These are phyloP conservation scores for Podila minutissima DNA, from an alignment of 192 early-diverging fungal genomes.

Conservation along the genomic window DNA sequence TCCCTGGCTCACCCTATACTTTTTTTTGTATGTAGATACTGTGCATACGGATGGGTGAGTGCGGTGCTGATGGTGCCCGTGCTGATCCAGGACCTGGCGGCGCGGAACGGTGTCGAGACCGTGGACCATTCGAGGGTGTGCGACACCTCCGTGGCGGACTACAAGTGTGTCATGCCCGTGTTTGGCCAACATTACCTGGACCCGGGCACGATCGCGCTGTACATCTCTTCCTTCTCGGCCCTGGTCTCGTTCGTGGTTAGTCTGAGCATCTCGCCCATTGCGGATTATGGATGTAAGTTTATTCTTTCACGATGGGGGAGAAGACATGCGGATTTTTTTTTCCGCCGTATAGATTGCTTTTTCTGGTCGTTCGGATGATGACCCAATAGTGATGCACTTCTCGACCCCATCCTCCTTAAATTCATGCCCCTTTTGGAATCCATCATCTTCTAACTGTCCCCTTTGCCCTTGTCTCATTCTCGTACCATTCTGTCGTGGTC, in stretches of 20 bases:
- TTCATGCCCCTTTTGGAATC: not conserved
- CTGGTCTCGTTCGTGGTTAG: slow-evolving; percentile 52
- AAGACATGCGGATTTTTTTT: no score
- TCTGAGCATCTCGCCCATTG: slow-evolving; percentile 52
- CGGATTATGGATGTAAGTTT: slow-evolving; percentile 46
- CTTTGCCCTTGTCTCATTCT: not conserved
- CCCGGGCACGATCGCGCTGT: slow-evolving; percentile 48
- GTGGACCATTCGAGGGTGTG: slow-evolving; percentile 19
- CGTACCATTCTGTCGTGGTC: not conserved
- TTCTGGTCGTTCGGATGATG: not conserved
- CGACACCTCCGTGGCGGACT: slow-evolving; percentile 10
- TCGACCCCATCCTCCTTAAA: not conserved
- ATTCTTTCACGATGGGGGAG: not conserved
- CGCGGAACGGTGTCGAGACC: slow-evolving; percentile 24
- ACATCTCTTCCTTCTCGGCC: slow-evolving; percentile 47
- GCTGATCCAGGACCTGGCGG: slow-evolving; percentile 32
- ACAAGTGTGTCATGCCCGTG: slow-evolving; percentile 35
- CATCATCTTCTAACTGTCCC: not conserved
- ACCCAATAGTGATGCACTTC: no score
- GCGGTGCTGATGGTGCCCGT: slow-evolving; percentile 42
- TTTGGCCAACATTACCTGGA: slow-evolving; percentile 43
- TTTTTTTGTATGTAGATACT: not conserved
- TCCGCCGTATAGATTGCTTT: not conserved
- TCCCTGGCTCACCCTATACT: not conserved
- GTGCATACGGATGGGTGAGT: slow-evolving; percentile 29